Evolutionary conservation across 441 rosid species (phyloP), one percentile per base, ranked within the genome.

Genomic region (Populus hybrid): DNA sequence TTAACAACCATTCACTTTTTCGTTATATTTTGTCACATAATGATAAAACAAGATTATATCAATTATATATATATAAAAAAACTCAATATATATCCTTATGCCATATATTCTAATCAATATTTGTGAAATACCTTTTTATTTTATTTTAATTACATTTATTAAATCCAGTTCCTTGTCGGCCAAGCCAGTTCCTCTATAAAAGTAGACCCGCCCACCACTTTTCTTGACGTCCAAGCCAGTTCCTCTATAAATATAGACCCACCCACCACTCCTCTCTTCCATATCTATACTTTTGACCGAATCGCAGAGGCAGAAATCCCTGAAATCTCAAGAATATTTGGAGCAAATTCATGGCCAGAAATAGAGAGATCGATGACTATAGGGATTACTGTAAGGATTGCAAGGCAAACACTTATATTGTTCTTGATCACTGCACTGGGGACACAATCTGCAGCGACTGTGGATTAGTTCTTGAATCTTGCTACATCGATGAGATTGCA

Each of bases 401-500:
- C 74, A 79, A 71, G 64, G n/a, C 53, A 12, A 5, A 61, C 38
- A 61, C 85, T 18, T 68, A 68, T 29, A 33, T 75, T 24, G 81
- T 77, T n/a, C 4, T 67, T 10, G 81, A 83, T 45, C 76, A 64
- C 73, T 6, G 42, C 4, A 7, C 71, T 2, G 74, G 78, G 1
- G 82, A 83, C 66, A 72, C 74, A 18, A 29, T 78, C 28, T 80
- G 83, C 38, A 23, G 16, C 0, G 76, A 64, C 14, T 80, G 83
- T 12, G 76, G 77, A 4, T 74, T 83, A 36, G 74, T 83, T 65
- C 71, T 83, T 10, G 83, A 73, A 21, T 35, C 67, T 26, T 24
- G 20, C 18, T 23, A 2, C 40, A 24, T 80, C 38, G 77, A 75
- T 12, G 86, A 80, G 21, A 36, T 29, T n/a, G 23, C 40, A 2